Base-by-base conservation (phyloP, 768 basidiomycete genomes). In the Sporobolomyces phaffii region DNA sequence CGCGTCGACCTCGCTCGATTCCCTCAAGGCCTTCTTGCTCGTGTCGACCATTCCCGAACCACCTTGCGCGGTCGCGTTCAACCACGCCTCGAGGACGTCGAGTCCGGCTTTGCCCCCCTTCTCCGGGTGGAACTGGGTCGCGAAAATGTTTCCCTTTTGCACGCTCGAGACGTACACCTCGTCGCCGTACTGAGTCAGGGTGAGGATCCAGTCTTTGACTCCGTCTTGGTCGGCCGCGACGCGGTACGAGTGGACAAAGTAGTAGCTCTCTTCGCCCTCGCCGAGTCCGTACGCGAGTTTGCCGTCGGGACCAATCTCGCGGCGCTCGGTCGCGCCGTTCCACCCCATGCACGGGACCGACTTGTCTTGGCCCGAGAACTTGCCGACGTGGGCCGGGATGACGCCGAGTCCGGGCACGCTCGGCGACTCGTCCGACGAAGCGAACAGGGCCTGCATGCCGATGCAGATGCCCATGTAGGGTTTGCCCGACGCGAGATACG, bases 291-390 rank as follows among this genome's bases (percentile, higher is more conserved):
- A 73, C 26, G 65, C 67, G 54, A 81, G 80, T 59, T 84, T 82
- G 62, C 80, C 77, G 54, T 81, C 81, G 52, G 84, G 82, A 59
- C 80, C 76, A 66, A 75, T 81, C 74, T 50, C 78, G 75, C 69
- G 72, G 73, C 68, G 58, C 54, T 68, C 65, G 20, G 51, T 62
- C 22, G 64, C 71, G 51, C 69, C 72, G 78, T 96, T 98, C 94
- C 94, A 99, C 57, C 96, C 96, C 79, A 99, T 98, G 80, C 98
- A 94, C 34, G 96, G 96, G 20, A 98, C 94, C 1, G 88, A 81
- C 80, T 97, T 97, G 62, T 77, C 77, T 20, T 69, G 52, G 20
- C 70, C 56, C 34, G 65, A 59, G 75, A 99, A 97, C 18, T 81
- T 80, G 61, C 84, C 83, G 73, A 97, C 89, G n/a, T 94, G 81